phyloP scores from a whole-genome alignment of 169 alveolate species.

The Plasmodium berghei region DNA sequence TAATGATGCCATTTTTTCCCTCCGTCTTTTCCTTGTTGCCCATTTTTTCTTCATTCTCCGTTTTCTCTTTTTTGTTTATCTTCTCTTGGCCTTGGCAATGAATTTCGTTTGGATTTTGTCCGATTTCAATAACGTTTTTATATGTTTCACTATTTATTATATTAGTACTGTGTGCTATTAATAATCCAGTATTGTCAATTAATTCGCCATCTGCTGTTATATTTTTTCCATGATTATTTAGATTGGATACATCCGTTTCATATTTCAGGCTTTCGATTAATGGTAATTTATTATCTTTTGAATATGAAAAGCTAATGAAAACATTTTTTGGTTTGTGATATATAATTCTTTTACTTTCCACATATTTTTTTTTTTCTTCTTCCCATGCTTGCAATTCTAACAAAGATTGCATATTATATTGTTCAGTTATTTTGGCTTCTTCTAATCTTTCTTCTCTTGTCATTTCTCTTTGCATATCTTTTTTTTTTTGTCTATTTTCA shows the following conservation, averaged over 20 bases:
- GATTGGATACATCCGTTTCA: conserved; percentile 15
- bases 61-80: conserved; percentile 11
- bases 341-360: conserved; percentile 37
- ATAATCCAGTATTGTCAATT: background rate
- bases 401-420: conserved; percentile 83
- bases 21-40: conserved; percentile 2
- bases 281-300: conserved; percentile 49
- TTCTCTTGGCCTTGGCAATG: background rate
- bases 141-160: background rate
- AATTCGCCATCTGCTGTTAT: background rate
- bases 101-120: background rate
- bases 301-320: conserved; percentile 70
- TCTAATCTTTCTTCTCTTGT: conserved; percentile 89
- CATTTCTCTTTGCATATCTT: conserved; percentile 66
- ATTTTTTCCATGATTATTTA: background rate
- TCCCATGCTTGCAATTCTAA: conserved; percentile 85
- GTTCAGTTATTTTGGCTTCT: conserved; percentile 86
- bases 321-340: conserved; percentile 54
- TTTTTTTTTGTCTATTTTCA: conserved; percentile 55
- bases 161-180: background rate
- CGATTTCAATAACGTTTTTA: background rate
- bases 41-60: conserved; percentile 20
- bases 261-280: conserved; percentile 52
- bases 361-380: conserved; percentile 77
- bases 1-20: conserved; percentile 3